Evolutionary conservation across 2,329 filamentous ascomycete genomes (phyloP).

Genomic region (Epichloe typhina): DNA sequence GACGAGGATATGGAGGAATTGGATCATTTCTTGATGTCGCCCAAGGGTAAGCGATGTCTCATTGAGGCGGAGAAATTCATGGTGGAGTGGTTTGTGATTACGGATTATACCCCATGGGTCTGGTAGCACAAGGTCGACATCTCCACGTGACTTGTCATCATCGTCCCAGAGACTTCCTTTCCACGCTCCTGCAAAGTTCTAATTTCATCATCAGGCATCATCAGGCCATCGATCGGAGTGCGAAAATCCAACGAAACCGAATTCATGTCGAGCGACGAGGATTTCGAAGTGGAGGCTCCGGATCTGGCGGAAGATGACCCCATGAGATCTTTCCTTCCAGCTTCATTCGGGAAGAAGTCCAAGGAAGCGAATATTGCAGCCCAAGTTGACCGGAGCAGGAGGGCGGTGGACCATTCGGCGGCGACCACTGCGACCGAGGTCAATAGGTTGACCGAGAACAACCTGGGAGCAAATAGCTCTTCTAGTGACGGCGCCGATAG

Average conservation of each 20-base stretch:
- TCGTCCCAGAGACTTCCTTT: neutral
- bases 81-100: too few species aligned
- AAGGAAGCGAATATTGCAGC: conserved; percentile 60
- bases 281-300: conserved; percentile 41
- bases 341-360: conserved; percentile 73
- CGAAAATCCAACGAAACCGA: neutral
- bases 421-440: conserved; percentile 1
- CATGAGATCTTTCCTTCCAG: conserved; percentile 64
- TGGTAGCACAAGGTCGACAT: neutral
- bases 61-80: too few species aligned
- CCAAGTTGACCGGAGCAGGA: conserved; percentile 69
- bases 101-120: too few species aligned
- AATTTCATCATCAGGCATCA: neutral
- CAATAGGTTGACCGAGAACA: conserved; percentile 7
- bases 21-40: too few species aligned
- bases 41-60: too few species aligned
- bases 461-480: conserved; percentile 4
- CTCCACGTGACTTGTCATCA: neutral
- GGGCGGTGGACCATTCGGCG: conserved; percentile 25
- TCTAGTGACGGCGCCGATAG: conserved; percentile 15
- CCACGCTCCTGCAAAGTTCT: too few species aligned
- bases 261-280: conserved; percentile 47
- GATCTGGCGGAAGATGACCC: conserved; percentile 50
- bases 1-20: too few species aligned
- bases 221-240: neutral